These are phyloP conservation scores for Coemansia furcata DNA, from an alignment of 192 early-diverging fungal genomes.

Conservation along the genomic window DNA sequence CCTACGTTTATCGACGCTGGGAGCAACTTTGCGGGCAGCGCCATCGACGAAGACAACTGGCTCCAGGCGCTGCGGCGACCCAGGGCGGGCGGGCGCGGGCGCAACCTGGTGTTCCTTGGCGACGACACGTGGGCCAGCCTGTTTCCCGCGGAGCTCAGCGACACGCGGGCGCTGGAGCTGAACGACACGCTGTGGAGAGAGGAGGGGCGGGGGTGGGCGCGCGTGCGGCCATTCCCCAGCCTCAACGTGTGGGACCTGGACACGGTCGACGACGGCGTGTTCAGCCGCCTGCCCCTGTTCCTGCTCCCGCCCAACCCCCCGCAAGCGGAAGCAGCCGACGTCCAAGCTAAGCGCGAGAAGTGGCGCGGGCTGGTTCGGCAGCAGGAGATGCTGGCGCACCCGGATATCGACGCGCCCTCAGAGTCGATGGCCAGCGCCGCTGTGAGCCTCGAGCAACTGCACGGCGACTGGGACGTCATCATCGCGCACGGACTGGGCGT, in stretches of 20 bases:
- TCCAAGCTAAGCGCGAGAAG: constrained; percentile 9
- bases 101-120: constrained; percentile 76
- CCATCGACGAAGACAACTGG: constrained; percentile 79
- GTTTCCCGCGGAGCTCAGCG: constrained; percentile 67
- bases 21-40: constrained; percentile 76
- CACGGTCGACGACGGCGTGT: constrained; percentile 86
- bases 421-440: constrained; percentile 21
- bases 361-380: constrained; percentile 40
- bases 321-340: not conserved
- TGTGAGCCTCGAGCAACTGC: constrained; percentile 24
- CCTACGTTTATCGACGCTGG: constrained; percentile 82
- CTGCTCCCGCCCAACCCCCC: constrained; percentile 22
- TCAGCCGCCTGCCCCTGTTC: constrained; percentile 58
- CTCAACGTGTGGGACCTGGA: constrained; percentile 88
- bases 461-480: constrained; percentile 68
- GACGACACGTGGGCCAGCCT: constrained; percentile 95
- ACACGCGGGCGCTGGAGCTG: constrained; percentile 15
- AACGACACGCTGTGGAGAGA: constrained; percentile 8
- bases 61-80: constrained; percentile 56
- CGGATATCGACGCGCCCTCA: constrained; percentile 15
- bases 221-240: constrained; percentile 65
- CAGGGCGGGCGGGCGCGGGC: constrained; percentile 16
- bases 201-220: constrained; percentile 45
- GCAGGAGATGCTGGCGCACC: constrained; percentile 26
- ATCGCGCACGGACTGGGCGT: constrained; percentile 95